Base-by-base conservation (phyloP, 2,329 filamentous ascomycete genomes). In the Xylaria sp. region DNA sequence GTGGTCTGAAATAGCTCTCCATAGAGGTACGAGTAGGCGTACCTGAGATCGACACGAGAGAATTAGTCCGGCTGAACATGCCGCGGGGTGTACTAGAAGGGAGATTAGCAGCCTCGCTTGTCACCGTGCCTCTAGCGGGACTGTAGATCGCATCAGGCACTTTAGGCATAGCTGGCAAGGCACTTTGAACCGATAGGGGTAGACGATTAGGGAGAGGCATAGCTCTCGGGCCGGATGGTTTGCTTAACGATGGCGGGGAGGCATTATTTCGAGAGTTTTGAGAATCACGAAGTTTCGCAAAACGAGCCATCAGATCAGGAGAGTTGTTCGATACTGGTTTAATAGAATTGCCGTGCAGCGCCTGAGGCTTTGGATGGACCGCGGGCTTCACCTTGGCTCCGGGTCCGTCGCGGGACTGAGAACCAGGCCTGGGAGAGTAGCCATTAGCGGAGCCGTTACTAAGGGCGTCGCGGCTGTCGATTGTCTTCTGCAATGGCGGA, bases 121-220 rank as follows among this genome's bases (percentile, higher is more conserved):
- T 89, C 4, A 91, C 84, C 65, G 89, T 91, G 33, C 92, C 92
- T 41, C 91, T 86, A 1, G 90, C 90, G n/a, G 92, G 92, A 74
- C 90, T 94, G 76, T 94, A 94, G 3, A 92, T 92, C 8, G 92
- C 91, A 75, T 90, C 91, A 1, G 92, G 92, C 55, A 91, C 81
- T 77, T 91, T 92, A 12, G 92, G 92, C 75, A 94, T 82, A 18
- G 83, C 84, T 12, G 87, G 84, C 8, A 88, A 78, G n/a, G 85
- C 78, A 31, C 83, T 87, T 56, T 87, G 82, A 0, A 89, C 74
- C 2, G 84, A 82, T 10, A 87, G 76, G 60, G 83, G 83, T 1
- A 83, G 81, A 52, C 83, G 83, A 20, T 79, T 76, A 4, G 78
- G 72, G 31, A 80, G 78, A 5, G 85, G 85, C 85, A 89, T 89